A percentile compares a stretch with the other conserved stretches of the same genome.
Conservation (phyloP, 805 yeast genomes). For the Ogataea salicorniae region DNA sequence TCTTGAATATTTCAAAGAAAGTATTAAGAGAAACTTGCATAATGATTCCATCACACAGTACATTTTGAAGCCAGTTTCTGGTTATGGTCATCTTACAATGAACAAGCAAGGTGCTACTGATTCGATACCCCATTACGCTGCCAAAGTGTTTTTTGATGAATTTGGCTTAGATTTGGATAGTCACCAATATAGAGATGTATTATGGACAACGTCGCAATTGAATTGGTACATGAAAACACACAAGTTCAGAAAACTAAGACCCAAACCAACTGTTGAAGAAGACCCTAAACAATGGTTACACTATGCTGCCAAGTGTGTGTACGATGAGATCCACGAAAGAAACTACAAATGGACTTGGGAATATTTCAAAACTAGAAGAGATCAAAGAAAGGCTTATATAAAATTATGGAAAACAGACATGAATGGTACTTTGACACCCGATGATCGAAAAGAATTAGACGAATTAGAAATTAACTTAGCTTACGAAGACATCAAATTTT, state of each 20-base stretch:
- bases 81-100: constrained; percentile 74
- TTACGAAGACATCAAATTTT: constrained; percentile 79
- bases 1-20: constrained; percentile 41
- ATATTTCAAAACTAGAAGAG: constrained; percentile 62
- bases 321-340: constrained; percentile 74
- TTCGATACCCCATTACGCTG: constrained; percentile 58
- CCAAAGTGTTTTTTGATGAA: constrained; percentile 79
- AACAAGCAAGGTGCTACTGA: constrained; percentile 76
- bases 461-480: constrained; percentile 54
- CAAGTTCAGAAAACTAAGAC: constrained; percentile 68
- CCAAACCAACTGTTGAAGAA: constrained; percentile 47
- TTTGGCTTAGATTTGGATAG: constrained; percentile 84
- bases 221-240: constrained; percentile 74
- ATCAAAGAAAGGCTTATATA: constrained; percentile 65
- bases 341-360: constrained; percentile 89
- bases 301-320: constrained; percentile 73
- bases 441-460: constrained; percentile 36
- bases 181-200: constrained; percentile 73
- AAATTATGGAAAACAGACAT: constrained; percentile 59
- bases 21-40: constrained; percentile 33
- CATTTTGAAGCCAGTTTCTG: constrained; percentile 82
- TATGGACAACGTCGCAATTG: constrained; percentile 76
- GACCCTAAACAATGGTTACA: constrained; percentile 77
- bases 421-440: constrained; percentile 27
- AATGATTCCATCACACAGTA: constrained; percentile 39